Evolutionary conservation across 2,329 filamentous ascomycete species (phyloP), one percentile per base, ranked within the genome.

Genomic region (Malbranchea zuffiana): DNA sequence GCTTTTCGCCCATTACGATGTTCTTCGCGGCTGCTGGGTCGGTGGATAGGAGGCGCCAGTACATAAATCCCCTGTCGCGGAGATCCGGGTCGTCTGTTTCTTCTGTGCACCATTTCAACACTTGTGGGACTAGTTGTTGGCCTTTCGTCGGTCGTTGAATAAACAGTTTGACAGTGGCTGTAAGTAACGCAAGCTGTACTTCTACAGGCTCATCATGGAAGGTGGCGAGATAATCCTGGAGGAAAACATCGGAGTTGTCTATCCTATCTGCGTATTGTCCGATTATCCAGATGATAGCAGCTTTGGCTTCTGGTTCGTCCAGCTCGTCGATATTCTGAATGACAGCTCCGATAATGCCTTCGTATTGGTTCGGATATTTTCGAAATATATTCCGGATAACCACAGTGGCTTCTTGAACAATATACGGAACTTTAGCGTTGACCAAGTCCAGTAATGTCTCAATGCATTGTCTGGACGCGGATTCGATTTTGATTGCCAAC

Each of bases 351-450:
- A 98, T 98, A 59, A 98, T 96, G 43, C 82, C 88, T 61, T 98
- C 90, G 61, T 98, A 98, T 57, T 95, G 85, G 57, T 98, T 95
- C 6, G 90, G 90, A 53, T 98, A 98, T 64, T 96, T 96, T 49
- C 90, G 80, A 72, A 98, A 98, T 53, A 98, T 98, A 60, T 98
- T 98, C 48, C 86, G 82, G 55, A 98, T 98, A 17, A 98, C 90
- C 4, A 98, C 90, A 0, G 90, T 98, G 11, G 90, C 90, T 67
- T 98, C 90, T 62, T 98, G 90, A 1, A 98, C 90, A 48, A 98
- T 98, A 55, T 98, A 98, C 0, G 87, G 92, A 37, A 98, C 80
- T 63, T 96, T 96, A n/a, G 90, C 96, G 18, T 87, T 81, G 31
- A 98, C 90, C 26, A 98, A 74, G 45, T 95, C 86, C 13, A 98